These are phyloP conservation scores for Platanthera zijinensis DNA, from an alignment of 106 monocot genomes.

Conservation along the genomic window DNA sequence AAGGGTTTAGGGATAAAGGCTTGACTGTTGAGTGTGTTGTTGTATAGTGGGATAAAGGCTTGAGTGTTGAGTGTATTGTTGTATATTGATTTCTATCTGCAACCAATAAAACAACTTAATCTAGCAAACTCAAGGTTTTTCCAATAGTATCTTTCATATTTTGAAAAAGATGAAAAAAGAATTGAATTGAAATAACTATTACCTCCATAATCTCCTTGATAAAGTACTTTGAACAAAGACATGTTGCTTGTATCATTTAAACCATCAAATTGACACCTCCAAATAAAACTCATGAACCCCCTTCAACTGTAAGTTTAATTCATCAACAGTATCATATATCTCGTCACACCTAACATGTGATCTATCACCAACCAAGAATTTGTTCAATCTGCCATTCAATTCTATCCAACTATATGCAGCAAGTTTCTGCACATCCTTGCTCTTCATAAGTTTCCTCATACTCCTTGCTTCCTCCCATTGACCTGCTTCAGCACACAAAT, in stretches of 20 bases:
- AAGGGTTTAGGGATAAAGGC: no score
- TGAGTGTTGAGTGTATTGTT: no score
- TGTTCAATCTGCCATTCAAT: constrained; percentile 48
- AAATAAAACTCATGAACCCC: constrained; percentile 19
- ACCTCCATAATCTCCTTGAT: background rate
- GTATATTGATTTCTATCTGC: no score
- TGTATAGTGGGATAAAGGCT: no score
- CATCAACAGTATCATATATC: constrained; percentile 42
- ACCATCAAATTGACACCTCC: constrained; percentile 18
- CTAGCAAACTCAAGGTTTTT: no score
- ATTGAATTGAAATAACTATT: background rate
- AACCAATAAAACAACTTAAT: no score
- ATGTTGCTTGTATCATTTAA: background rate
- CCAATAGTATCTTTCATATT: no score
- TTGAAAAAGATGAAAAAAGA: no score
- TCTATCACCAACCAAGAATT: constrained; percentile 64
- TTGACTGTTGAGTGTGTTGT: no score
- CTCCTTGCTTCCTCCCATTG: constrained; percentile 68
- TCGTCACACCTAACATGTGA: constrained; percentile 62
- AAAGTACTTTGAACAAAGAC: background rate
- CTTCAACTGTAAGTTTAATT: constrained; percentile 42
- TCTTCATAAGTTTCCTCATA: constrained; percentile 66
- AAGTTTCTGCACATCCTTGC: constrained; percentile 54
- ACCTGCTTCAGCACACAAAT: constrained; percentile 60
- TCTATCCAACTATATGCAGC: constrained; percentile 94